phyloP scores from a whole-genome alignment of 257 asterid species.

The Thymus mandschuricus region DNA sequence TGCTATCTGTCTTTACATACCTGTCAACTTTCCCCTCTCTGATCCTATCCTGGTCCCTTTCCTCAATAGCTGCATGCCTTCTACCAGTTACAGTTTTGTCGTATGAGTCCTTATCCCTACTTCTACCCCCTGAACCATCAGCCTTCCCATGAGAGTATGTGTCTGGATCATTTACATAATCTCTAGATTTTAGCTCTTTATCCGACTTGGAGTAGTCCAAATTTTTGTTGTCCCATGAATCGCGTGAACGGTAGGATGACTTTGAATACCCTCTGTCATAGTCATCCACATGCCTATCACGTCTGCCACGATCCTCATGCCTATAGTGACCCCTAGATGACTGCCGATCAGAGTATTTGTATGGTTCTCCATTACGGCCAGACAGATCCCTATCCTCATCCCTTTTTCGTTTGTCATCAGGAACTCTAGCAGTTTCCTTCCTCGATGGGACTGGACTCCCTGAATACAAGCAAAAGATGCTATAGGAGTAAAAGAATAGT shows the following conservation, averaged over 20 bases:
- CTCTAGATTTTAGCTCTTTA: constrained; percentile 58
- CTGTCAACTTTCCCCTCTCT: constrained; percentile 53
- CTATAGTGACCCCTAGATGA: constrained; percentile 60
- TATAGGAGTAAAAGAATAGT: constrained; percentile 49
- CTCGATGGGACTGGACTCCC: constrained; percentile 67
- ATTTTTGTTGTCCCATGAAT: constrained; percentile 43
- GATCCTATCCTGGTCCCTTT: constrained; percentile 39
- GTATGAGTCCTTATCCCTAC: constrained; percentile 57
- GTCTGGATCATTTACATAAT: constrained; percentile 48
- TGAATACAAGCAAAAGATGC: constrained; percentile 53
- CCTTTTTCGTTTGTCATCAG: constrained; percentile 52
- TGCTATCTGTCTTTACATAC: constrained; percentile 50
- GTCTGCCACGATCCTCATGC: constrained; percentile 60
- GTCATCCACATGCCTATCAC: constrained; percentile 62
- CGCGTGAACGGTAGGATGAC: constrained; percentile 61
- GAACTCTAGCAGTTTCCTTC: constrained; percentile 45
- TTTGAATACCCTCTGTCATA: constrained; percentile 68
- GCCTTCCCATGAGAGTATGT: constrained; percentile 51
- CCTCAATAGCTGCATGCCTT: constrained; percentile 52
- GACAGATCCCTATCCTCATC: constrained; percentile 54
- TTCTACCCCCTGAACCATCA: constrained; percentile 50
- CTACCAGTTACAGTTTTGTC: constrained; percentile 64
- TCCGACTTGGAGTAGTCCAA: constrained; percentile 52
- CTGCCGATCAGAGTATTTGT: constrained; percentile 58
- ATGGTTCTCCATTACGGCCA: constrained; percentile 57